These are phyloP conservation scores for Casaregolazyma suthepensis DNA, from an alignment of 1,139 yeast genomes.

Conservation along the genomic window DNA sequence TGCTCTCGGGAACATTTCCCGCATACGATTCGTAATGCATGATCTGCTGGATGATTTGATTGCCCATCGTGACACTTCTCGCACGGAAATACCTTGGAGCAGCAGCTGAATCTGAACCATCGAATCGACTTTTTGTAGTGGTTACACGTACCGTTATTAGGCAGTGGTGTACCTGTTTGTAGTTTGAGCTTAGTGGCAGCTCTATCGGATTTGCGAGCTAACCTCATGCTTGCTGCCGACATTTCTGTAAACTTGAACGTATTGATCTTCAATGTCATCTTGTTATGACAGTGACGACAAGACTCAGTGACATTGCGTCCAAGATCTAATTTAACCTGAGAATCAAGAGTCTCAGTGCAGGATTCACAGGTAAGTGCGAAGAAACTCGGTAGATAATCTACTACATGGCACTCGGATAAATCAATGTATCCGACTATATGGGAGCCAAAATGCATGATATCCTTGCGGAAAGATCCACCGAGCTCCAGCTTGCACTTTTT, in stretches of 20 bases:
- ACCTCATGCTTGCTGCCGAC: conserved; percentile 18
- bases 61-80: conserved; percentile 38
- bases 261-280: conserved; percentile 31
- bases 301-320: conserved; percentile 29
- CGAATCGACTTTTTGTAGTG: conserved; percentile 38
- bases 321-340: conserved; percentile 31
- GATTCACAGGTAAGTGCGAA: conserved; percentile 35
- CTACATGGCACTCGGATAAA: conserved; percentile 33
- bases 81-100: conserved; percentile 38
- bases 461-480: conserved; percentile 34
- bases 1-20: conserved; percentile 41
- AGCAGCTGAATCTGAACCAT: conserved; percentile 41
- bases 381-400: conserved; percentile 33
- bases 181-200: conserved; percentile 29
- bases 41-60: conserved; percentile 34
- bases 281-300: conserved; percentile 36
- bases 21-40: conserved; percentile 38
- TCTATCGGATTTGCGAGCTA: conserved; percentile 18
- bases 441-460: conserved; percentile 29
- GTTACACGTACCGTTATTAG: conserved; percentile 36
- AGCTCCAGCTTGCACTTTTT: conserved; percentile 33
- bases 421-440: conserved; percentile 34
- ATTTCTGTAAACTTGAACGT: conserved; percentile 30
- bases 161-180: conserved; percentile 36
- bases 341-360: conserved; percentile 28